Base-by-base conservation (phyloP, 1,284 basidiomycete genomes). In the Pseudozyma pruni region DNA sequence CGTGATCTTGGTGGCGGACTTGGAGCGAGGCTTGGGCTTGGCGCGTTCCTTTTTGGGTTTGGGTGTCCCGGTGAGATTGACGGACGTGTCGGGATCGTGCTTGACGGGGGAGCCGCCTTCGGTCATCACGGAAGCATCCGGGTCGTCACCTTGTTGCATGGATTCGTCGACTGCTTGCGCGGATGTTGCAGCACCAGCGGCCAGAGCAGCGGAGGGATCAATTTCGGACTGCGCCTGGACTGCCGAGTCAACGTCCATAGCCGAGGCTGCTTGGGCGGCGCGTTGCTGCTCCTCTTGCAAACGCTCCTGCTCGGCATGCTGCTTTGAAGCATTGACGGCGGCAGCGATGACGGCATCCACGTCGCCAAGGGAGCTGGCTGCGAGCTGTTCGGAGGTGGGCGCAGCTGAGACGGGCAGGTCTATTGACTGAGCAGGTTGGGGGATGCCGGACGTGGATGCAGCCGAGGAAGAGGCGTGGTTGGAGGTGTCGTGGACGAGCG, bases 1-100 rank as follows among this genome's bases (percentile, higher is more conserved):
- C 29, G 69, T 77, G 57, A 77, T 78, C 55, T 78, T 78, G 51
- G 63, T 72, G 17, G 58, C 62, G 3, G 71, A 66, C 39, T 70
- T 74, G 61, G 67, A 66, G 33, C 71, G 71, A 20, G 69, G 69
- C 20, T 66, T 69, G 33, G 71, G 67, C 40, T 67, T 75, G 50
- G 74, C 74, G 16, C 74, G 68, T 43, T 74, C 67, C 50, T 67
- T 72, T 33, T 72, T 72, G 39, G 59, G 54, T 27, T 62, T 67
- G 31, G 61, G 68, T 11, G 61, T 64, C 11, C 45, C 40, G 17
- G 53, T 54, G 45, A 59, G 27, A 38, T 37, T 59, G 51, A 58
- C 41, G 19, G 59, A 59, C 8, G 35, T 44, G 29, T 55, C 51
- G 32, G 42, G 44, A 13, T 57, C 45, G 16, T 58, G 48, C 40